Evolutionary conservation across 805 yeast genomes (phyloP).

Genomic region (Ogataea wickerhamii): DNA sequence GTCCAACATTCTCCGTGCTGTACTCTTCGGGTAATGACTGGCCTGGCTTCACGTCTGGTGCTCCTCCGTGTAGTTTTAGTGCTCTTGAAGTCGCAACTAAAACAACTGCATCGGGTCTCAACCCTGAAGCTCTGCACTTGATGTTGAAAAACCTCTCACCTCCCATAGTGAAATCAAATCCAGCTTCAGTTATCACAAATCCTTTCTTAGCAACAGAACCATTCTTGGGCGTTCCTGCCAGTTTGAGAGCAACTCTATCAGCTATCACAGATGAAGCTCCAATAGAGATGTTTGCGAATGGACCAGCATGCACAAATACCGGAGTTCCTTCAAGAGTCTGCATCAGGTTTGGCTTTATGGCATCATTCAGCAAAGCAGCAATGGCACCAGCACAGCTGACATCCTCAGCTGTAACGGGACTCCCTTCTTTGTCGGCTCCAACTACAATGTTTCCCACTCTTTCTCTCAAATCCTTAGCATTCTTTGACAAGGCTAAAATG

Average conservation of each 20-base stretch:
- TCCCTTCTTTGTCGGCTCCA: conserved; percentile 65
- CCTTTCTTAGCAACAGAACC: conserved; percentile 49
- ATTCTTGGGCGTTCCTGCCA: conserved; percentile 51
- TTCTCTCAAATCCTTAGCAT: conserved; percentile 66
- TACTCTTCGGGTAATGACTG: conserved; percentile 73
- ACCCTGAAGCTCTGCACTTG: conserved; percentile 78
- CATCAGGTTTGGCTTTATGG: conserved; percentile 82
- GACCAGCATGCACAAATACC: conserved; percentile 84
- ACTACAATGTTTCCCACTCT: conserved; percentile 75
- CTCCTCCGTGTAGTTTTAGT: conserved; percentile 83
- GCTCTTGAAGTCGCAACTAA: conserved; percentile 85
- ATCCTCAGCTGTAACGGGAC: conserved; percentile 78
- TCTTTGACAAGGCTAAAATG: conserved; percentile 68
- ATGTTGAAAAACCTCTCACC: conserved; percentile 84
- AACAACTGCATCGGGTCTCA: conserved; percentile 72
- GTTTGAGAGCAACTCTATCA: conserved; percentile 75
- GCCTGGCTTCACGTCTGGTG: conserved; percentile 84
- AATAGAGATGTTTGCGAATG: conserved; percentile 82
- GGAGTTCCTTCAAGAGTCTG: conserved; percentile 88
- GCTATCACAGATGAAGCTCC: conserved; percentile 85
- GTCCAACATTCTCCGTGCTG: conserved; percentile 64
- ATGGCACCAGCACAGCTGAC: conserved; percentile 85
- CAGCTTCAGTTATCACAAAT: conserved; percentile 83
- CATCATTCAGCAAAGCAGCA: conserved; percentile 77
- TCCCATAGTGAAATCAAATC: conserved; percentile 89